These are phyloP conservation scores for Inosperma sp. DNA, from an alignment of 768 basidiomycete genomes.

Conservation along the genomic window DNA sequence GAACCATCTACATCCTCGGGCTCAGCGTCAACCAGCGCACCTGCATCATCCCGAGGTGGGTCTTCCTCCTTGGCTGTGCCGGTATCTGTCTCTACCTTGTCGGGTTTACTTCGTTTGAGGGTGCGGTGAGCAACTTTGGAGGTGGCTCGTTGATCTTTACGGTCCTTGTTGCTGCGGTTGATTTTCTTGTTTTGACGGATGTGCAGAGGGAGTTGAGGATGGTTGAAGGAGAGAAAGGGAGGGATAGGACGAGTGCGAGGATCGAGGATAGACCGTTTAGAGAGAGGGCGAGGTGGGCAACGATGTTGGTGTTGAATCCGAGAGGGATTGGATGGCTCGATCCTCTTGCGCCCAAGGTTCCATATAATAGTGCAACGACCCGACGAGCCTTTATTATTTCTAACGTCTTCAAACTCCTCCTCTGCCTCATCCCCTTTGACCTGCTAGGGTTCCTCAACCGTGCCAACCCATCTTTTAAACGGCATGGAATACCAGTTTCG, in stretches of 20 bases:
- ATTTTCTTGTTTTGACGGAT: conserved; percentile 4
- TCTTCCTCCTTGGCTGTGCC: conserved; percentile 1
- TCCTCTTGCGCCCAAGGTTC: conserved; percentile 3
- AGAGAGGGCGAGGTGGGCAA: conserved; percentile 4
- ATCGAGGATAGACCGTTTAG: conserved; percentile 3
- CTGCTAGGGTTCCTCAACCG: conserved; percentile 2
- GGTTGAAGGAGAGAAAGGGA: too few relatives aligned
- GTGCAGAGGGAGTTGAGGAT: conserved; percentile 1
- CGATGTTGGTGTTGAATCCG: background rate
- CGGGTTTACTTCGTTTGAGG: background rate
- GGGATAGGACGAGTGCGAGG: background rate
- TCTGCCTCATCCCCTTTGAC: conserved; percentile 5
- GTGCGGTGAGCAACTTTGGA: conserved; percentile 2
- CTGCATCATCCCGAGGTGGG: background rate
- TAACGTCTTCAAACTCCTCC: conserved; percentile 3
- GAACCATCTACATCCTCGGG: conserved; percentile 7
- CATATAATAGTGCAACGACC: background rate
- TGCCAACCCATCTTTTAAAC: conserved; percentile 8
- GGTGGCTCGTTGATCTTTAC: conserved; percentile 3
- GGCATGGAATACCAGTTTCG: background rate
- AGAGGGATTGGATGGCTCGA: conserved; percentile 12
- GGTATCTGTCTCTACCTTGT: conserved; percentile 5
- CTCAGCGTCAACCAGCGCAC: background rate
- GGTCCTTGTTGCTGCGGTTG: conserved; percentile 5
- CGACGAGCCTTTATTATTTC: background rate